Evolutionary conservation across 495 filamentous ascomycete species (phyloP).

Genomic region (Aspergillus egyptiacus): DNA sequence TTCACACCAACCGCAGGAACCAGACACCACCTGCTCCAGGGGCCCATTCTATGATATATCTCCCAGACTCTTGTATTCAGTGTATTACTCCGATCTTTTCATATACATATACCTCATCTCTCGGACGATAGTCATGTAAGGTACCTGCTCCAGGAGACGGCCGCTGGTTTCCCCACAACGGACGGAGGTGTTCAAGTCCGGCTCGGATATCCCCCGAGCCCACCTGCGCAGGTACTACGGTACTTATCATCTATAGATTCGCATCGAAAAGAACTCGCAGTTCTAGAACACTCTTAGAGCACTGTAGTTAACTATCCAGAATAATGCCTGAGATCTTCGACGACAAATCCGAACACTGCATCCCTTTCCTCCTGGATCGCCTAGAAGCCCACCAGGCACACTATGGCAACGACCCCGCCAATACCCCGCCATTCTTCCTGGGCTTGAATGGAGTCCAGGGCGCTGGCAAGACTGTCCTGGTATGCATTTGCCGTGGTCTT

Average conservation of each 20-base stretch:
- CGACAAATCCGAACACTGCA: constrained; percentile 82
- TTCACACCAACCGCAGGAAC: too few species aligned
- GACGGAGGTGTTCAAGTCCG: constrained; percentile 4
- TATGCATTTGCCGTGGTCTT: constrained; percentile 24
- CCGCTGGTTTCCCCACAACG: constrained; percentile 3
- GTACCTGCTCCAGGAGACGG: not conserved
- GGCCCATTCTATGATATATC: too few species aligned
- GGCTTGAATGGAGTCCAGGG: constrained; percentile 70
- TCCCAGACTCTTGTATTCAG: not conserved
- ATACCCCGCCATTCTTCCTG: constrained; percentile 53
- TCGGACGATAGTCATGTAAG: not conserved
- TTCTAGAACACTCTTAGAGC: not conserved
- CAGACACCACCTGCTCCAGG: too few species aligned
- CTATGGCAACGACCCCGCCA: constrained; percentile 26
- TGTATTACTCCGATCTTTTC: not conserved
- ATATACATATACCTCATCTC: not conserved
- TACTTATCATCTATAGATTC: constrained; percentile 4
- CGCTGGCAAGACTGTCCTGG: constrained; percentile 86
- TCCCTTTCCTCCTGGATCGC: constrained; percentile 73
- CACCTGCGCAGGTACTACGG: not conserved
- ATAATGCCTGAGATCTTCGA: constrained; percentile 57
- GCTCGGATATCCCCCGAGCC: constrained; percentile 9
- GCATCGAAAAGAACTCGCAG: not conserved
- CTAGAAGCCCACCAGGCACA: constrained; percentile 47
- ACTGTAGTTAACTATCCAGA: not conserved